Percentiles rank a stretch among this genome's conserved stretches.
Evolutionary conservation across 352 stramenopile genomes (phyloP).

Genomic region (Blastocystis sp.): DNA sequence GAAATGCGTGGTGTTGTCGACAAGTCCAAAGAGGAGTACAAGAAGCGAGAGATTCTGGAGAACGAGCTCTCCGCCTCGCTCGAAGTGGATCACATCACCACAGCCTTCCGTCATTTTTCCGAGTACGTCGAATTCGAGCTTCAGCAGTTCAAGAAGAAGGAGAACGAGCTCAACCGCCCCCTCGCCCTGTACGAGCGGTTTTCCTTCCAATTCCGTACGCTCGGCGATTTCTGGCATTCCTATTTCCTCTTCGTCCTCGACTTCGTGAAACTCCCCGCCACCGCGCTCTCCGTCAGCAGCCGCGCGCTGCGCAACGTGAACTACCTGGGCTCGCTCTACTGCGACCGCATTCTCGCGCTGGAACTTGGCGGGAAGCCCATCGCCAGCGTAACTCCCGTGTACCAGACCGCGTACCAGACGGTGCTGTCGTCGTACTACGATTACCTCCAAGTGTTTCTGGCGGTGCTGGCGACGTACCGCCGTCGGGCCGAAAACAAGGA

Average conservation of each 20-base stretch:
- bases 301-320: constrained; percentile 45
- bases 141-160: not conserved
- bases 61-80: constrained; percentile 42
- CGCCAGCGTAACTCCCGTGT: not conserved
- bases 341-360: constrained; percentile 1
- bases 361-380: not conserved
- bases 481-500: constrained; percentile 6
- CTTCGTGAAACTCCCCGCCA: not conserved
- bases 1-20: not conserved
- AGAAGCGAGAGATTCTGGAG: constrained; percentile 9
- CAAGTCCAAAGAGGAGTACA: not conserved
- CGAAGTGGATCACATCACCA: constrained; percentile 70
- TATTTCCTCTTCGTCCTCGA: constrained; percentile 43
- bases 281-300: not conserved
- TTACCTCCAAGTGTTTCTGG: constrained; percentile 35
- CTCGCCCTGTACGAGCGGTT: constrained; percentile 9
- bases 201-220: constrained; percentile 7
- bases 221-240: constrained; percentile 66
- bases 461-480: constrained; percentile 10
- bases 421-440: constrained; percentile 52
- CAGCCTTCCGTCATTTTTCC: constrained; percentile 37
- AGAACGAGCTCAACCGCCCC: not conserved
- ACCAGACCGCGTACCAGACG: not conserved
- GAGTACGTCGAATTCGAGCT: constrained; percentile 54
- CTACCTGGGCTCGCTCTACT: constrained; percentile 27